These are phyloP conservation scores for Arabidopsis lyrata DNA, from an alignment of 441 rosid species.

Conservation along the genomic window DNA sequence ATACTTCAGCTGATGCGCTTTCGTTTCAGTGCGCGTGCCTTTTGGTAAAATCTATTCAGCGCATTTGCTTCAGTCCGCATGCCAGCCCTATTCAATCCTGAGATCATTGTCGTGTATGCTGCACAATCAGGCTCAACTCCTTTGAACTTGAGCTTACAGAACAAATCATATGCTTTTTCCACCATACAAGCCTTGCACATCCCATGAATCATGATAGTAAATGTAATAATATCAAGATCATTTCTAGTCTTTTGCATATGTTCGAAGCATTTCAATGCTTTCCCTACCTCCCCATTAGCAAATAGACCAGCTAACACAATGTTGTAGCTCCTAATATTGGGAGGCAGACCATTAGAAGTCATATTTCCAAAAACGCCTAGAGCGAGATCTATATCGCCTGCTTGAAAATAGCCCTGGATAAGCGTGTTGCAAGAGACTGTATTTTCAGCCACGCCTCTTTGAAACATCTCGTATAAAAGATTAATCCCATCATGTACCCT, in stretches of 20 bases:
- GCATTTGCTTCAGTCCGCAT: slow-evolving; percentile 30
- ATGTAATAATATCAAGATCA: slow-evolving; percentile 39
- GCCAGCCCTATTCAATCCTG: slow-evolving; percentile 46
- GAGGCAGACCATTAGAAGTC: slow-evolving; percentile 39
- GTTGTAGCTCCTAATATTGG: slow-evolving; percentile 43
- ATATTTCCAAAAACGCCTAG: not conserved
- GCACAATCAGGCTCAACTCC: slow-evolving; percentile 41
- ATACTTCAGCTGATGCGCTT: slow-evolving; percentile 29
- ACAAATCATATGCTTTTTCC: slow-evolving; percentile 41
- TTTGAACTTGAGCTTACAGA: slow-evolving; percentile 6
- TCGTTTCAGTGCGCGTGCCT: not conserved
- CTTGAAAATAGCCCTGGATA: slow-evolving; percentile 34
- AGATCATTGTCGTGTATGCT: slow-evolving; percentile 42
- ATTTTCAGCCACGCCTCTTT: slow-evolving; percentile 15
- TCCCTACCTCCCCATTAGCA: slow-evolving; percentile 33
- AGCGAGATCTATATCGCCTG: slow-evolving; percentile 1
- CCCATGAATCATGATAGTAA: slow-evolving; percentile 46
- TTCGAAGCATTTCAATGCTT: slow-evolving; percentile 16
- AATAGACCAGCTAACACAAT: slow-evolving; percentile 46
- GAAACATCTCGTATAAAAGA: slow-evolving; percentile 19
- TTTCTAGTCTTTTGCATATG: slow-evolving; percentile 31
- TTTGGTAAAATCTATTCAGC: not conserved
- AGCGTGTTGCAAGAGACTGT: slow-evolving; percentile 35
- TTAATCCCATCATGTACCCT: slow-evolving; percentile 20
- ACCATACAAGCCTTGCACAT: slow-evolving; percentile 47